Evolutionary conservation across 495 filamentous ascomycete species (phyloP).

Genomic region (Penicillium riverlandense): DNA sequence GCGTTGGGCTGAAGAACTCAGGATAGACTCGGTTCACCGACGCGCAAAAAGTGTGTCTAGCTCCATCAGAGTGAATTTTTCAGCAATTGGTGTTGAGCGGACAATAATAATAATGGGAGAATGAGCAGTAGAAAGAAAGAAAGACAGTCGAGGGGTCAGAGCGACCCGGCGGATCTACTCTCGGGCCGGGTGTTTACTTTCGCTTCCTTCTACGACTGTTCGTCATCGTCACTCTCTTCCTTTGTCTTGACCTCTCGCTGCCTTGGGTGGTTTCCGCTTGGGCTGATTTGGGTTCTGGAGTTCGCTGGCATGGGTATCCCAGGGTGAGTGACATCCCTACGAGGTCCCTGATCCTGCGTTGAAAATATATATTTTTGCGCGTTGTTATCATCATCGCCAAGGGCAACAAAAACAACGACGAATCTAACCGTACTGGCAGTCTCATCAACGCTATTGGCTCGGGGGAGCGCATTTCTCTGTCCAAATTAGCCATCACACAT

Average conservation of each 20-base stretch:
- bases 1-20: slow-evolving; percentile 1
- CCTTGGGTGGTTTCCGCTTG: too few species aligned
- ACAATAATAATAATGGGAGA: background rate
- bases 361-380: slow-evolving; percentile 13
- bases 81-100: background rate
- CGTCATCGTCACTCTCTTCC: slow-evolving; percentile 19
- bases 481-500: slow-evolving; percentile 71
- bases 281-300: background rate
- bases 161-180: slow-evolving; percentile 28
- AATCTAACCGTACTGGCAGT: slow-evolving; percentile 30
- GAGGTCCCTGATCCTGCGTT: background rate
- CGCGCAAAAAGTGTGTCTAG: background rate
- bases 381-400: too few species aligned
- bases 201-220: slow-evolving; percentile 1
- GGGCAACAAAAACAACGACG: too few species aligned
- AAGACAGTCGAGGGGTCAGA: background rate
- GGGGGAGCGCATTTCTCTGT: slow-evolving; percentile 72
- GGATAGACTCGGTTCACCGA: slow-evolving; percentile 6
- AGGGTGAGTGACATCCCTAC: slow-evolving; percentile 25
- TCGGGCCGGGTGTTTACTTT: slow-evolving; percentile 35
- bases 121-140: background rate
- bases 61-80: slow-evolving; percentile 5
- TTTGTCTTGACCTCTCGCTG: too few species aligned
- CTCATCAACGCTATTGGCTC: slow-evolving; percentile 84
- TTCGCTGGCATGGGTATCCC: slow-evolving; percentile 35